phyloP scores from a whole-genome alignment of 1,284 basidiomycete genomes.

The Rhodotorula sp. region DNA sequence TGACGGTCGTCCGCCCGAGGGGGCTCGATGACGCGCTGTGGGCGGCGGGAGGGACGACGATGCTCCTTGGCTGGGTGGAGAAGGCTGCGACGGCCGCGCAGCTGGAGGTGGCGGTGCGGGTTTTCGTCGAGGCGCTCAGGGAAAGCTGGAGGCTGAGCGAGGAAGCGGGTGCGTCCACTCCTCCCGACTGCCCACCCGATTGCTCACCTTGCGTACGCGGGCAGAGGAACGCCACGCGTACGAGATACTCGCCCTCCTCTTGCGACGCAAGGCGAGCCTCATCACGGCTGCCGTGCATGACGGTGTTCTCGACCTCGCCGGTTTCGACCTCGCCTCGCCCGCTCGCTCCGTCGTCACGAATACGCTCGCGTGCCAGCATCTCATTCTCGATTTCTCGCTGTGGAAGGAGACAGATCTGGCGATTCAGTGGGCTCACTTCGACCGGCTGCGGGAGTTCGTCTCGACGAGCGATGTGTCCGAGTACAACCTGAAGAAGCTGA shows the following conservation, averaged over 20 bases:
- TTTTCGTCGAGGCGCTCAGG: constrained; percentile 73
- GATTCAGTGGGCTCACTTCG: constrained; percentile 73
- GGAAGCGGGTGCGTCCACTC: constrained; percentile 30
- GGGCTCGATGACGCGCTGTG: constrained; percentile 76
- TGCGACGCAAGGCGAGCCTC: constrained; percentile 70
- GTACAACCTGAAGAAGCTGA: constrained; percentile 46
- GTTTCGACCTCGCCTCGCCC: constrained; percentile 69
- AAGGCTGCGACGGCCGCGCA: constrained; percentile 74
- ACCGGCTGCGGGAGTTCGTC: constrained; percentile 76
- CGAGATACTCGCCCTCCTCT: constrained; percentile 75
- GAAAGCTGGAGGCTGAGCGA: constrained; percentile 90
- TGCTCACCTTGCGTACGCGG: constrained; percentile 11
- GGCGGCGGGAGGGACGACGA: constrained; percentile 77
- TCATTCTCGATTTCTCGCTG: constrained; percentile 86
- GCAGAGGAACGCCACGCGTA: constrained; percentile 67
- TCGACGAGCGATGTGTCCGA: constrained; percentile 62
- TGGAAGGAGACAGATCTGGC: constrained; percentile 73
- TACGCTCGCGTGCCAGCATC: constrained; percentile 73
- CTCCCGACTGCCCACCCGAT: background rate
- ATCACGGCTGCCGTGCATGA: constrained; percentile 76
- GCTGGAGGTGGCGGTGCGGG: constrained; percentile 67
- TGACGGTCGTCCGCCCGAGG: constrained; percentile 64
- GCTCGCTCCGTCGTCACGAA: constrained; percentile 82
- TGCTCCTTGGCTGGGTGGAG: constrained; percentile 74
- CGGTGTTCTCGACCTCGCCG: constrained; percentile 77